A percentile compares a stretch with the other conserved stretches of the same genome.
phyloP scores from a whole-genome alignment of 495 filamentous ascomycete genomes.

The Bacidia gigantensis region DNA sequence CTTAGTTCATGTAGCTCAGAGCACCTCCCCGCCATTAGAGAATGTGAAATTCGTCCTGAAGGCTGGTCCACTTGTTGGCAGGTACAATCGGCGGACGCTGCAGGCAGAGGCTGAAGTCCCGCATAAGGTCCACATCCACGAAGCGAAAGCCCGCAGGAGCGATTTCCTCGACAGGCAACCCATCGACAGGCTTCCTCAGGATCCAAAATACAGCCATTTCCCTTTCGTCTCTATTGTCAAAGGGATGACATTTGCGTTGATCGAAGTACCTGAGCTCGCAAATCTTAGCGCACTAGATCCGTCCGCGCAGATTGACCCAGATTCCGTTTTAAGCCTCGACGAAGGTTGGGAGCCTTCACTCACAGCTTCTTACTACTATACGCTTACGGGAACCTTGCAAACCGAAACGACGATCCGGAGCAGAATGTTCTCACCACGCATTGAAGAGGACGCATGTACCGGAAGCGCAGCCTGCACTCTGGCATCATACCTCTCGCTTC shows the following conservation, averaged over 20 bases:
- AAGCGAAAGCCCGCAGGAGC: constrained; percentile 12
- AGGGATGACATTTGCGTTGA: constrained; percentile 52
- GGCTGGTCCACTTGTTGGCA: constrained; percentile 40
- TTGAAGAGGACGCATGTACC: constrained; percentile 55
- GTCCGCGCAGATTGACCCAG: constrained; percentile 3
- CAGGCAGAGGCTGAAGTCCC: constrained; percentile 41
- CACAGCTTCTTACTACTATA: constrained; percentile 42
- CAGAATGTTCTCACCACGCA: constrained; percentile 41
- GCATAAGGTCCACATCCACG: constrained; percentile 48
- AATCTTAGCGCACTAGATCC: constrained; percentile 20
- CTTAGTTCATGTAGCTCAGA: too few relatives aligned
- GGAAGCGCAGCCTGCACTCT: constrained; percentile 49
- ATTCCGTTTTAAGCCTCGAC: constrained; percentile 31
- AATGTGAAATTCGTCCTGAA: constrained; percentile 36
- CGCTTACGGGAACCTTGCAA: constrained; percentile 20
- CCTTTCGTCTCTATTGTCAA: constrained; percentile 51
- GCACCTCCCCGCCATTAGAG: constrained; percentile 12
- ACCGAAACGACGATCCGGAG: constrained; percentile 21
- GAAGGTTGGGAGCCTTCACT: constrained; percentile 42
- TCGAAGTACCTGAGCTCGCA: constrained; percentile 29
- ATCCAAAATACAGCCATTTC: constrained; percentile 10
- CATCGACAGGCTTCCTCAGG: background rate
- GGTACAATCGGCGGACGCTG: constrained; percentile 22
- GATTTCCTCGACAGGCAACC: constrained; percentile 22
- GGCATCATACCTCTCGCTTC: constrained; percentile 39